A percentile compares a stretch with the other conserved stretches of the same genome.
Conservation (phyloP, 495 filamentous ascomycete genomes). For the Xylaria acuta region DNA sequence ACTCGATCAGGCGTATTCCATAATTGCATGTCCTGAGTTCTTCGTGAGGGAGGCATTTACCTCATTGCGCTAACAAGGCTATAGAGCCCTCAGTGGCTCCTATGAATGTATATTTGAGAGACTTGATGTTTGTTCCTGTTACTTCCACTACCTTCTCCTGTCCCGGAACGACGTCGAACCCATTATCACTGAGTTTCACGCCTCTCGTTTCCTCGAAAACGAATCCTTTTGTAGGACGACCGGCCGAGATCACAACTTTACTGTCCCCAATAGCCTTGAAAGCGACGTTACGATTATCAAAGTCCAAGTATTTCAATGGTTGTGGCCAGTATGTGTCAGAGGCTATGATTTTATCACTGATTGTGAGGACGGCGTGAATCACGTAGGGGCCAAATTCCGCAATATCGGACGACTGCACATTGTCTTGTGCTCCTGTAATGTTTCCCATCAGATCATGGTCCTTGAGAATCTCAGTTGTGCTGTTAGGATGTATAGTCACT, state of each 20-base stretch:
- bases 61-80: neutral
- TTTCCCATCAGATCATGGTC: slow-evolving; percentile 37
- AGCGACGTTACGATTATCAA: slow-evolving; percentile 51
- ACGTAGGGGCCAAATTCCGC: slow-evolving; percentile 49
- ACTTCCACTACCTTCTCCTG: slow-evolving; percentile 43
- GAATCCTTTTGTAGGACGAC: slow-evolving; percentile 56
- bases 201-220: slow-evolving; percentile 51
- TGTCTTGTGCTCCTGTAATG: slow-evolving; percentile 18
- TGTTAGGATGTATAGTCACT: slow-evolving; percentile 63
- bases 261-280: slow-evolving; percentile 29
- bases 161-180: slow-evolving; percentile 55
- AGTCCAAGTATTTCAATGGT: slow-evolving; percentile 78
- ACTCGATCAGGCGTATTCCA: neutral
- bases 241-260: slow-evolving; percentile 40
- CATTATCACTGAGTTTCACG: slow-evolving; percentile 53
- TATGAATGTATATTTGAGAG: slow-evolving; percentile 39
- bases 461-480: slow-evolving; percentile 66
- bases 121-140: slow-evolving; percentile 23
- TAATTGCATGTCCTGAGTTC: neutral
- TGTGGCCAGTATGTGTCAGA: slow-evolving; percentile 80
- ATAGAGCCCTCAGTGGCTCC: slow-evolving; percentile 35
- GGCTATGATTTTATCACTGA: slow-evolving; percentile 55
- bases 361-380: slow-evolving; percentile 56
- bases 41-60: neutral
- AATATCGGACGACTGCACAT: slow-evolving; percentile 44